These are phyloP conservation scores for Thraustotheca clavata DNA, from an alignment of 352 stramenopile genomes.

Conservation along the genomic window DNA sequence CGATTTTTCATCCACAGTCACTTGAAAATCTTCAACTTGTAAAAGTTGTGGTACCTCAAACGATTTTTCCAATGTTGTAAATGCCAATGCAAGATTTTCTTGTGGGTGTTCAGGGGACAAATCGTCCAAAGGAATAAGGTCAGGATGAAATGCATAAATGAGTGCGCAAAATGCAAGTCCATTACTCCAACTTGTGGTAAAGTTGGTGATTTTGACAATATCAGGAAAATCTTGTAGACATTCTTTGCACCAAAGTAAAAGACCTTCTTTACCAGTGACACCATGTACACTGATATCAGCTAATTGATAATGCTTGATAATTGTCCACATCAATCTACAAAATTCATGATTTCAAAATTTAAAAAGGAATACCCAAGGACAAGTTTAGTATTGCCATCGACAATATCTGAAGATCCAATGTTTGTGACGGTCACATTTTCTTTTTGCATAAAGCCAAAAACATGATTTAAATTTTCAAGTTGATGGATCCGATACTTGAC, in stretches of 20 bases:
- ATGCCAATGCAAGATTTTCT: conserved; percentile 43
- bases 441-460: conserved; percentile 83
- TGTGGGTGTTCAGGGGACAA: conserved; percentile 11
- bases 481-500: conserved; percentile 89
- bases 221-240: conserved; percentile 69
- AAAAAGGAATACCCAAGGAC: conserved; percentile 44
- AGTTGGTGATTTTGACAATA: conserved; percentile 80
- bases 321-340: conserved; percentile 78
- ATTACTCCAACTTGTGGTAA: conserved; percentile 77
- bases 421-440: conserved; percentile 87
- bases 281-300: conserved; percentile 79
- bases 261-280: conserved; percentile 82
- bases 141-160: conserved; percentile 84
- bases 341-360: not conserved
- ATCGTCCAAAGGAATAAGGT: conserved; percentile 67
- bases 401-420: conserved; percentile 86
- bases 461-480: conserved; percentile 89
- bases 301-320: conserved; percentile 87
- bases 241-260: conserved; percentile 85
- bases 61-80: conserved; percentile 70
- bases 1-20: conserved; percentile 83
- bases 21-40: conserved; percentile 76
- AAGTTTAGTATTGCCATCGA: conserved; percentile 88
- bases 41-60: conserved; percentile 82
- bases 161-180: conserved; percentile 86